Evolutionary conservation across 2,329 filamentous ascomycete genomes (phyloP).

Genomic region (Karstenula rhodostoma): DNA sequence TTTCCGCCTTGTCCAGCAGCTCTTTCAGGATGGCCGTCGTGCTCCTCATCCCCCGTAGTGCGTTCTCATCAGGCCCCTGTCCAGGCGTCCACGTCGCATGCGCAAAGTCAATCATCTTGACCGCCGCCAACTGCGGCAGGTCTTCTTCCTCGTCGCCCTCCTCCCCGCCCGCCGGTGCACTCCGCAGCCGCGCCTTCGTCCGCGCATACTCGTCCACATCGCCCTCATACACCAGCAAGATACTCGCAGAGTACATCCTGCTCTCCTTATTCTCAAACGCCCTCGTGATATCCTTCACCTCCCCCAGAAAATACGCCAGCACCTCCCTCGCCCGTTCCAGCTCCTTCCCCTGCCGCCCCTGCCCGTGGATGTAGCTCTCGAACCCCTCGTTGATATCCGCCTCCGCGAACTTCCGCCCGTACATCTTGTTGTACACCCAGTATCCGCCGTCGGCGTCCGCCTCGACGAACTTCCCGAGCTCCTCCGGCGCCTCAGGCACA

Average conservation of each 20-base stretch:
- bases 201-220: conserved; percentile 63
- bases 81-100: conserved; percentile 87
- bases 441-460: conserved; percentile 61
- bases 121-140: conserved; percentile 72
- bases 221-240: conserved; percentile 73
- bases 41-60: conserved; percentile 76
- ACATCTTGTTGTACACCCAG: conserved; percentile 71
- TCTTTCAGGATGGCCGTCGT: conserved; percentile 75
- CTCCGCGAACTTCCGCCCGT: conserved; percentile 65
- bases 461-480: conserved; percentile 42
- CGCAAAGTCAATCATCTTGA: conserved; percentile 97
- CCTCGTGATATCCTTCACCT: conserved; percentile 63
- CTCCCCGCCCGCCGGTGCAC: conserved; percentile 33
- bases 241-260: conserved; percentile 72
- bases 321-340: conserved; percentile 56
- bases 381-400: conserved; percentile 67
- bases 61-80: conserved; percentile 85
- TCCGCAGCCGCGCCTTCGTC: conserved; percentile 41
- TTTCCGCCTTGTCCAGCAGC: conserved; percentile 53
- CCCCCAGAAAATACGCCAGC: conserved; percentile 50
- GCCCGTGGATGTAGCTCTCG: conserved; percentile 62
- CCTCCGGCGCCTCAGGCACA: conserved; percentile 29
- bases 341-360: conserved; percentile 30
- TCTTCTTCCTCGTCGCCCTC: conserved; percentile 52
- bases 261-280: conserved; percentile 69